These are phyloP conservation scores for Dothideomycetes sp. DNA, from an alignment of 2,329 filamentous ascomycete genomes.

Conservation along the genomic window DNA sequence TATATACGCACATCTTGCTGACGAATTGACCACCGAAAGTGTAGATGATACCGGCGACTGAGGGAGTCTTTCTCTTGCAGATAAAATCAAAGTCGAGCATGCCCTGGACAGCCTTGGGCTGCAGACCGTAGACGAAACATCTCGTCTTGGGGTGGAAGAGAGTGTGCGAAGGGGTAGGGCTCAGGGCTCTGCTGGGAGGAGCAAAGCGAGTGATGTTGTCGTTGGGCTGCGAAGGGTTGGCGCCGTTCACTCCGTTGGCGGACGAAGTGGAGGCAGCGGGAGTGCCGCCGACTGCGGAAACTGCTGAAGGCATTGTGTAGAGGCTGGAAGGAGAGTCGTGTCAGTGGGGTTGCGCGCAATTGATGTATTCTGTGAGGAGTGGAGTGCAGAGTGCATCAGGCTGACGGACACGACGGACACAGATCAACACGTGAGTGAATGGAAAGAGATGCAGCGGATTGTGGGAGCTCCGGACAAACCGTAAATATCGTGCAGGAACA, in stretches of 20 bases:
- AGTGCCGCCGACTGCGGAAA: constrained; percentile 20
- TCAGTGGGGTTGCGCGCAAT: neutral
- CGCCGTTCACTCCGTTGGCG: constrained; percentile 19
- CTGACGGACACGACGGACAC: constrained; percentile 1
- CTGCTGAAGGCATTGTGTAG: constrained; percentile 33
- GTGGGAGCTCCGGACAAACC: neutral
- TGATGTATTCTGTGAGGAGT: neutral
- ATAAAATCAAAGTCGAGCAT: constrained; percentile 99
- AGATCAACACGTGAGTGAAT: constrained; percentile 5
- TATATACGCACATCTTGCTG: constrained; percentile 73
- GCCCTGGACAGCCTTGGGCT: constrained; percentile 63
- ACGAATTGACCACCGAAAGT: constrained; percentile 99
- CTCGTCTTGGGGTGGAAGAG: constrained; percentile 99
- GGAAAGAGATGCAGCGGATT: too few species aligned
- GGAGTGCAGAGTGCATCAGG: too few species aligned
- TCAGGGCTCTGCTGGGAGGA: constrained; percentile 84
- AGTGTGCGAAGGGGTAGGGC: constrained; percentile 75
- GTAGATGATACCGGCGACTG: constrained; percentile 98
- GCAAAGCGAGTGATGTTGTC: constrained; percentile 98
- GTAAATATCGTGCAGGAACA: neutral
- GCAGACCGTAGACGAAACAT: constrained; percentile 99
- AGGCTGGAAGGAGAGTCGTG: constrained; percentile 16
- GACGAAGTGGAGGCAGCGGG: constrained; percentile 21
- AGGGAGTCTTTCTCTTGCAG: constrained; percentile 95
- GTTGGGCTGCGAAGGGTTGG: constrained; percentile 49